A percentile compares a stretch with the other conserved stretches of the same genome.
Conservation (phyloP, 2,329 filamentous ascomycete genomes). For the Botrytis galanthina region DNA sequence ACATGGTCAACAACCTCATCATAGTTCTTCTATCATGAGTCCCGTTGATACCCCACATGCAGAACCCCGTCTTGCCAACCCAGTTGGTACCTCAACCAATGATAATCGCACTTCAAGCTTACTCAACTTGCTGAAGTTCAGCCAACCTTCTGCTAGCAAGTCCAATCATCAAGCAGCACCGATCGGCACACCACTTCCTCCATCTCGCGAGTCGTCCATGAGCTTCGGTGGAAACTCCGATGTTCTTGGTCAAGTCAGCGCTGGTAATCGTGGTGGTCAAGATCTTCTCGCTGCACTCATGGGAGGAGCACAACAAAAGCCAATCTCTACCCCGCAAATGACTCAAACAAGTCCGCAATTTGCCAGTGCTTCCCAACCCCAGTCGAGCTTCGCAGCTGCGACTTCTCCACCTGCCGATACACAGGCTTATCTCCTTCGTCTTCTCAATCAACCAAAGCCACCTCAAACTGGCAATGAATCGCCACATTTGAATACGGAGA, state of each 20-base stretch:
- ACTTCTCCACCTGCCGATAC: slow-evolving; percentile 64
- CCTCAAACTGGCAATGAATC: slow-evolving; percentile 50
- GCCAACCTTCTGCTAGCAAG: slow-evolving; percentile 43
- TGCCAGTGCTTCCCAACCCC: slow-evolving; percentile 30
- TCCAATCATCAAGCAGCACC: slow-evolving; percentile 29
- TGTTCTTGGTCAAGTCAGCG: slow-evolving; percentile 25
- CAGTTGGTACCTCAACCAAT: slow-evolving; percentile 38
- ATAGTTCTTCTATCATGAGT: slow-evolving; percentile 57
- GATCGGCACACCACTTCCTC: slow-evolving; percentile 36
- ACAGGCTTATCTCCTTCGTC: slow-evolving; percentile 79
- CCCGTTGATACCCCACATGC: slow-evolving; percentile 46
- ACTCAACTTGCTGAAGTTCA: slow-evolving; percentile 65
- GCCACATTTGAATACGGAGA: slow-evolving; percentile 31
- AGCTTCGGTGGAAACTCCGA: slow-evolving; percentile 29
- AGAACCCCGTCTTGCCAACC: slow-evolving; percentile 40
- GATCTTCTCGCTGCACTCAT: slow-evolving; percentile 39
- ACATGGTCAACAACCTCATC: slow-evolving; percentile 52
- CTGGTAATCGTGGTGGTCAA: slow-evolving; percentile 26
- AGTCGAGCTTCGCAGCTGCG: slow-evolving; percentile 41
- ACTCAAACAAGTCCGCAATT: slow-evolving; percentile 27
- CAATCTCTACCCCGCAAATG: slow-evolving; percentile 27
- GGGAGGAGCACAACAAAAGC: slow-evolving; percentile 31
- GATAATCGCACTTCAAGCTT: slow-evolving; percentile 55
- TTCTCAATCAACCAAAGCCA: slow-evolving; percentile 77
- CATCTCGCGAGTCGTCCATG: slow-evolving; percentile 33